Base-by-base conservation (phyloP, 768 basidiomycete genomes). In the Pleurotus tuber-regium region DNA sequence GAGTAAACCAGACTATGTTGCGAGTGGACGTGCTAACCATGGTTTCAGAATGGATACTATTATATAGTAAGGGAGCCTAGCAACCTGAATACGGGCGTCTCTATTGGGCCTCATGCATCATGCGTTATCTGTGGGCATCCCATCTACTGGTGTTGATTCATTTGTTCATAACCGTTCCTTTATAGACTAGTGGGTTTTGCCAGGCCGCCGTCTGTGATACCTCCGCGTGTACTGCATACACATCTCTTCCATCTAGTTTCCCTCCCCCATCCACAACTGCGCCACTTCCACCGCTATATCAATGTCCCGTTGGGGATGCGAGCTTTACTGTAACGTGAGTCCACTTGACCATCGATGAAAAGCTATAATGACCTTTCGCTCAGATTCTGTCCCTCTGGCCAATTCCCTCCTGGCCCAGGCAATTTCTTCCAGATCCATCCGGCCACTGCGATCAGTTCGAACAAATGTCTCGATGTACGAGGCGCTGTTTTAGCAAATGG, bases 11-110 rank as follows among this genome's bases (percentile, higher is more conserved):
- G 29, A 35, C 3, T 46, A 46, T 33, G 42, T 50, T 12, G 43
- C 25, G 36, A 19, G 14, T 42, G 12, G 47, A 49, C 44, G n/a
- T 42, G 21, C 21, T 28, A 28, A 11, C 3, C 35, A 31, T 43
- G 21, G 6, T 12, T 33, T 24, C 21, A 67, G 63, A 47, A 54
- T 7, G 40, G 56, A 23, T 61, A 61, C 43, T 71, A 69, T 48
- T 70, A 67, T 35, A 59, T 70, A 23, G 65, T 68, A 16, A 61
- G 56, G 26, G 66, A 68, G 47, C 43, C 58, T 2, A 53, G 61
- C 16, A 54, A 63, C n/a, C 63, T 69, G 54, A 72, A 70, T 19
- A 65, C 61, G 8, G 70, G 64, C 4, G 58, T 72, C 6, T 62
- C 58, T n/a, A 67, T 72, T 28, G 49, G 52, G 0, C 68, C 68